Percentiles rank a stretch among this genome's conserved stretches.
Evolutionary conservation across 345 rosid genomes (phyloP).

Genomic region (Populus nigra): DNA sequence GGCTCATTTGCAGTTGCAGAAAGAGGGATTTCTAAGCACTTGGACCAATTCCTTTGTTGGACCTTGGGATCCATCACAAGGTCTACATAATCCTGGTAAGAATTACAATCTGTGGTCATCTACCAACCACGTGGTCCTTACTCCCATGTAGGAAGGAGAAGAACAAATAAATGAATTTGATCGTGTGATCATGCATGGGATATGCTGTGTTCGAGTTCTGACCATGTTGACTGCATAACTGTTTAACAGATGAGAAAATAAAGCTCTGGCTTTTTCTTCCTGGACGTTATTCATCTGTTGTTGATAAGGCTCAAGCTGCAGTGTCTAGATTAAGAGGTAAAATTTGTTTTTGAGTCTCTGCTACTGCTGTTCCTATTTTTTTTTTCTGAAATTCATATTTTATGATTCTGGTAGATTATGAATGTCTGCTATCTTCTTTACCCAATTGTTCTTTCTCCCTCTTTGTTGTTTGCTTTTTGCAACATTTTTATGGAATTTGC

Average conservation of each 20-base stretch:
- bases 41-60: constrained; percentile 99
- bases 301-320: constrained; percentile 75
- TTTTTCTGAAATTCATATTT: background rate
- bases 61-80: constrained; percentile 99
- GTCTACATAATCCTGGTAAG: constrained; percentile 95
- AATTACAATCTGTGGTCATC: constrained; percentile 5
- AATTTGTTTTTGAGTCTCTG: background rate
- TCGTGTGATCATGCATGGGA: background rate
- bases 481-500: background rate
- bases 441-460: background rate
- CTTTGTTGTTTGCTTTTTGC: background rate
- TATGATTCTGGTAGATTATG: background rate
- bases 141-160: constrained; percentile 2
- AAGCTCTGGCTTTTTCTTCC: constrained; percentile 99
- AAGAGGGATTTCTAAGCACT: constrained; percentile 79
- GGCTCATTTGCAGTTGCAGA: constrained; percentile 81
- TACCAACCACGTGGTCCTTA: background rate
- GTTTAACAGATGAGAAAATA: constrained; percentile 77
- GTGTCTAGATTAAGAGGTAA: constrained; percentile 86
- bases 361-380: background rate
- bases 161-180: background rate
- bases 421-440: background rate
- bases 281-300: constrained; percentile 66
- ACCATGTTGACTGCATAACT: constrained; percentile 9
- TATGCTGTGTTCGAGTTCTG: background rate